Evolutionary conservation across 2,329 filamentous ascomycete genomes (phyloP).

Genomic region (Ceratocystis lukuohia): DNA sequence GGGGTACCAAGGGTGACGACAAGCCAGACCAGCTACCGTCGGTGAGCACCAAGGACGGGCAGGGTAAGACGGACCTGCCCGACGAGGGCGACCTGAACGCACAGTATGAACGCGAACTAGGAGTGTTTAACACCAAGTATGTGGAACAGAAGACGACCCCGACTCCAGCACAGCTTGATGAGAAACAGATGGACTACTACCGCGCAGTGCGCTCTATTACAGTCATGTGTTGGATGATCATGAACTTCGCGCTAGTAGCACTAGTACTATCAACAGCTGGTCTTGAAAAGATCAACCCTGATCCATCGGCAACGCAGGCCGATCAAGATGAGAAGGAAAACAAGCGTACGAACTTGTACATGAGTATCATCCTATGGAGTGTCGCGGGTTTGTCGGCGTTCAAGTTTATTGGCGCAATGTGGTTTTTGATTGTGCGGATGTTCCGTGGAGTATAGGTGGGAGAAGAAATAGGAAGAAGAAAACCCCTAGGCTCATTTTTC

Average conservation of each 20-base stretch:
- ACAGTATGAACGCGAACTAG: conserved; percentile 78
- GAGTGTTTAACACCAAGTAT: conserved; percentile 59
- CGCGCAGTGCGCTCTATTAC: conserved; percentile 86
- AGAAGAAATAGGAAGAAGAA: background rate
- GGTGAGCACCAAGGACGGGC: conserved; percentile 76
- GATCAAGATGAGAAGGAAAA: conserved; percentile 29
- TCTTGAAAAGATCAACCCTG: conserved; percentile 50
- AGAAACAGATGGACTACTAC: conserved; percentile 97
- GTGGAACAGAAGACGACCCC: conserved; percentile 55
- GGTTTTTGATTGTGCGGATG: conserved; percentile 83
- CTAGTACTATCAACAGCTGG: conserved; percentile 79
- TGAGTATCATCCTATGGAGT: conserved; percentile 77
- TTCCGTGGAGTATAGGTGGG: conserved; percentile 52
- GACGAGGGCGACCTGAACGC: conserved; percentile 92
- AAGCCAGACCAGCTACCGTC: conserved; percentile 82
- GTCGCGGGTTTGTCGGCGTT: conserved; percentile 74
- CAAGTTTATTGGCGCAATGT: conserved; percentile 75
- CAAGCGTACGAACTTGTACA: conserved; percentile 62
- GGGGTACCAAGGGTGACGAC: conserved; percentile 97
- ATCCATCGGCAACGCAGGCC: conserved; percentile 27
- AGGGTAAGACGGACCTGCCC: conserved; percentile 85
- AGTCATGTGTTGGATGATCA: conserved; percentile 92
- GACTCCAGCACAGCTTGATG: conserved; percentile 43
- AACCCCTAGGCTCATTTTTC: background rate
- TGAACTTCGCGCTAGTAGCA: conserved; percentile 77